phyloP scores from a whole-genome alignment of 2,329 filamentous ascomycete species.

The Alternaria sp. region DNA sequence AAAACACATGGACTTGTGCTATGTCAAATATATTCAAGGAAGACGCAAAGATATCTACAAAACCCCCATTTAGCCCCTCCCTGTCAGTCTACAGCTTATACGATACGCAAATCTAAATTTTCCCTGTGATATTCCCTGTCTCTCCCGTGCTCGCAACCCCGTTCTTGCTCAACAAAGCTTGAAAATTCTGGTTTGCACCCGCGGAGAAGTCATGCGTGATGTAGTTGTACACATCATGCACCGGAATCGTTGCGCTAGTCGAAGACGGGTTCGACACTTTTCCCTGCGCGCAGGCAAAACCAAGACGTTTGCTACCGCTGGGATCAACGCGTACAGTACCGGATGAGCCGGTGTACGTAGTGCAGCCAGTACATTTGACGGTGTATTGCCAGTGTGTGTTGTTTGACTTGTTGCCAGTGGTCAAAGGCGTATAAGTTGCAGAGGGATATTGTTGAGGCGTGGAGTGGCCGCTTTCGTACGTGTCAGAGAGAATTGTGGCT shows the following conservation, averaged over 20 bases:
- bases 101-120: neutral
- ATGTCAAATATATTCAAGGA: neutral
- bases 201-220: conserved; percentile 38
- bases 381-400: conserved; percentile 45
- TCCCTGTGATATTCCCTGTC: neutral
- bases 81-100: neutral
- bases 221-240: conserved; percentile 43
- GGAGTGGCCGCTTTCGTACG: conserved; percentile 27
- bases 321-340: conserved; percentile 32
- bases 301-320: conserved; percentile 28
- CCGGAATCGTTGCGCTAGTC: conserved; percentile 30
- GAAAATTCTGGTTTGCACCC: conserved; percentile 37
- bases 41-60: neutral
- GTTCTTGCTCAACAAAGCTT: conserved; percentile 33
- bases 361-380: conserved; percentile 43
- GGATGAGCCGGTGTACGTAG: conserved; percentile 27
- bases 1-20: neutral
- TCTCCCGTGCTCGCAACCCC: conserved; percentile 19
- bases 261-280: conserved; percentile 33
- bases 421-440: conserved; percentile 35
- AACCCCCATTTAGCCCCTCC: no score
- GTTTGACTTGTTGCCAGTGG: conserved; percentile 39
- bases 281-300: conserved; percentile 32
- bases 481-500: neutral
- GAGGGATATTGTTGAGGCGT: conserved; percentile 35